These are phyloP conservation scores for Pichia scutulata DNA, from an alignment of 805 yeast genomes.

Conservation along the genomic window DNA sequence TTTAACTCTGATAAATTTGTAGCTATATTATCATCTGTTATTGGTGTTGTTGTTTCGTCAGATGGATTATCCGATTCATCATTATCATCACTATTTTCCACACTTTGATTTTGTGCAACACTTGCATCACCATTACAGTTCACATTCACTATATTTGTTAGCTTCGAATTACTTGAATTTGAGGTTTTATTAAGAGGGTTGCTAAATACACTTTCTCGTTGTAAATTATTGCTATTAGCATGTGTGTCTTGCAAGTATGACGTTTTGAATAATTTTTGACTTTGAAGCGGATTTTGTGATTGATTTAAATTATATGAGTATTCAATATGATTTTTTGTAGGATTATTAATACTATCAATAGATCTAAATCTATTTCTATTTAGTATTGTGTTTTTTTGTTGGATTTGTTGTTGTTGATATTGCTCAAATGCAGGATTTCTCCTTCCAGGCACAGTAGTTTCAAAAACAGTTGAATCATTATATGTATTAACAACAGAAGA, in stretches of 20 bases:
- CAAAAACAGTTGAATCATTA: constrained; percentile 23
- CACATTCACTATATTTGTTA: neutral
- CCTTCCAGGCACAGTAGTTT: constrained; percentile 14
- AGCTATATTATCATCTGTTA: neutral
- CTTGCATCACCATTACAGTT: constrained; percentile 7
- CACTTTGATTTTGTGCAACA: neutral
- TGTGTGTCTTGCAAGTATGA: neutral
- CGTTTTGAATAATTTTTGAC: neutral
- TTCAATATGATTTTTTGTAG: neutral
- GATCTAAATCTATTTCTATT: neutral
- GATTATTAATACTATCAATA: neutral
- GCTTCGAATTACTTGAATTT: neutral
- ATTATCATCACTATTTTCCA: neutral
- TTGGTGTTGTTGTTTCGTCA: neutral
- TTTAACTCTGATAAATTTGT: no score
- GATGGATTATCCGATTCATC: neutral
- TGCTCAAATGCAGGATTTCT: constrained; percentile 3
- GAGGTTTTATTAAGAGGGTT: neutral
- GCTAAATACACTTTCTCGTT: neutral
- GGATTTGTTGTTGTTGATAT: neutral
- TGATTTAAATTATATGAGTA: neutral
- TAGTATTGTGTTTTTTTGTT: neutral
- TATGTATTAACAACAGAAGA: constrained; percentile 20
- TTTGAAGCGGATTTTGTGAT: neutral
- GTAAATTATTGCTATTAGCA: neutral